Conservation (phyloP, 2,329 filamentous ascomycete genomes). For the Aureobasidium uvarum region DNA sequence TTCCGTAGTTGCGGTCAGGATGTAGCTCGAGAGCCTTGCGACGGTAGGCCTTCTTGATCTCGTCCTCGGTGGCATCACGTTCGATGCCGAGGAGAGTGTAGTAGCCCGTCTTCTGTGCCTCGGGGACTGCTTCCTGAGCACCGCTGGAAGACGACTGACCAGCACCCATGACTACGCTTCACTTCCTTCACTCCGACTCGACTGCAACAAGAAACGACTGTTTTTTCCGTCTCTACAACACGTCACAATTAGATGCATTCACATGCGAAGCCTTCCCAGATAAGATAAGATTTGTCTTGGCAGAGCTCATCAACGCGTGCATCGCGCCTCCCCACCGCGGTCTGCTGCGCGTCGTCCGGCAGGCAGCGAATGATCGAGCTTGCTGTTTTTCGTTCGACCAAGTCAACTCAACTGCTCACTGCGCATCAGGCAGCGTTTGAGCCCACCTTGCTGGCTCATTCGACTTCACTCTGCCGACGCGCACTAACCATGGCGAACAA, state of each 20-base stretch:
- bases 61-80: constrained; percentile 71
- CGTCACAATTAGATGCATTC: neutral
- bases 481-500: constrained; percentile 11
- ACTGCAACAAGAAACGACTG: neutral
- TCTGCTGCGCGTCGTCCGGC: constrained; percentile 2
- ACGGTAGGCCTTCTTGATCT: constrained; percentile 95
- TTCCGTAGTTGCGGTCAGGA: constrained; percentile 87
- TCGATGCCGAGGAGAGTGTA: constrained; percentile 81
- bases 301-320: neutral
- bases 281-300: constrained; percentile 1
- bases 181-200: neutral
- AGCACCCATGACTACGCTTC: constrained; percentile 44
- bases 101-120: constrained; percentile 66
- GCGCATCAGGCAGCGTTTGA: constrained; percentile 2
- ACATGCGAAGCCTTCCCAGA: neutral
- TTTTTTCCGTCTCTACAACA: neutral
- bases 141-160: constrained; percentile 44
- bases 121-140: constrained; percentile 32
- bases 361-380: neutral
- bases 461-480: neutral
- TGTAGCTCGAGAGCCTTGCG: constrained; percentile 89
- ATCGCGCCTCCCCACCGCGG: constrained; percentile 9
- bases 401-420: neutral
- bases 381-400: neutral
- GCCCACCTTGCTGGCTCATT: neutral